Percentiles rank a stretch among this genome's conserved stretches.
phyloP scores from a whole-genome alignment of 2,329 filamentous ascomycete species.

The Blastomyces emzantsi region DNA sequence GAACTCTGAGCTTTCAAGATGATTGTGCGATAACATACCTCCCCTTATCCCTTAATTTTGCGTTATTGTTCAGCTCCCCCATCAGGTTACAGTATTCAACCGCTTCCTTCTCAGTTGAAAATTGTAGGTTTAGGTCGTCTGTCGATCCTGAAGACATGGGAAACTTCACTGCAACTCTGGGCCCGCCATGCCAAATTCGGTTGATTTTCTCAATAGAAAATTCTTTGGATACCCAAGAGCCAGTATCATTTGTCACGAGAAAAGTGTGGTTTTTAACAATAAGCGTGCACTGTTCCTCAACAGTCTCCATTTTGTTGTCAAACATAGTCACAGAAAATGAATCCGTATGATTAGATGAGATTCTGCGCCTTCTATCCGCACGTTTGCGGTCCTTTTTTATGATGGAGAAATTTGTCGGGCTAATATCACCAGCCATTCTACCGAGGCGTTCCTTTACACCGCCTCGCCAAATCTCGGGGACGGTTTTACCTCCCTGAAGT shows the following conservation, averaged over 20 bases:
- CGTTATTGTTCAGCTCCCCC: not conserved
- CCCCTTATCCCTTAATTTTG: conserved; percentile 18
- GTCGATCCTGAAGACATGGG: not conserved
- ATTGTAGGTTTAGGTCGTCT: conserved; percentile 24
- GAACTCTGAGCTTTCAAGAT: not conserved
- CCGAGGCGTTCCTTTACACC: conserved; percentile 12
- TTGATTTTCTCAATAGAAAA: not conserved
- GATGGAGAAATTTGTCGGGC: conserved; percentile 22
- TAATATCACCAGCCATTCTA: conserved; percentile 28
- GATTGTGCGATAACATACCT: conserved; percentile 19
- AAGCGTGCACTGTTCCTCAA: not conserved
- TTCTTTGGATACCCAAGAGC: not conserved
- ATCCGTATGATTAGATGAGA: not conserved
- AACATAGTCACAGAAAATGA: not conserved
- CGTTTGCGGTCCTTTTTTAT: not conserved
- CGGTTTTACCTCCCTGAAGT: conserved; percentile 31
- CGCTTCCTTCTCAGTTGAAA: conserved; percentile 20
- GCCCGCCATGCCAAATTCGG: not conserved
- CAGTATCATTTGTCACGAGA: not conserved
- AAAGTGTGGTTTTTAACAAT: not conserved
- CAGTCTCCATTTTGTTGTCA: not conserved
- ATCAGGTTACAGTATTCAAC: conserved; percentile 18
- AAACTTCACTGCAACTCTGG: not conserved
- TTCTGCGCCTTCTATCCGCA: not conserved
- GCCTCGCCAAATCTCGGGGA: conserved; percentile 14